Base-by-base conservation (phyloP, 202 grass and related monocot genomes). In the Panicum virgatum region DNA sequence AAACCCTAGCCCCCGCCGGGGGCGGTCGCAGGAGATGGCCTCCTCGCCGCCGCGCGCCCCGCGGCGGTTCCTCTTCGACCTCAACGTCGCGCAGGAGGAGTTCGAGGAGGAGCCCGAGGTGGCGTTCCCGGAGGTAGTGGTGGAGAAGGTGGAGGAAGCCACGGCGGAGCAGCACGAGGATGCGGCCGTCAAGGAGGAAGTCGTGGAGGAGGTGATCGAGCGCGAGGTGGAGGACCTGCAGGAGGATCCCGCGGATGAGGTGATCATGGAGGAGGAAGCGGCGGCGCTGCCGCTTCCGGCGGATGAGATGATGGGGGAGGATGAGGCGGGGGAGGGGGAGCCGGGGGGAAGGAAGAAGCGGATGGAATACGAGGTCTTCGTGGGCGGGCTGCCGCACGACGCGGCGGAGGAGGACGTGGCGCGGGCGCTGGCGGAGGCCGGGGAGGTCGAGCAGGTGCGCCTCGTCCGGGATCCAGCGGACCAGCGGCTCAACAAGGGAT, bases 361-460 rank as follows among this genome's bases (percentile, higher is more conserved):
- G 45, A 80, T 75, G 51, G 82, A 86, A 7, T 79, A 69, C 67
- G 89, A 91, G 82, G 86, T 91, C 1, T 66, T 91, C 38, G 86
- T 88, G 4, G 83, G 80, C n/a, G 86, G 74, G 13, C 52, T 91
- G 18, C 85, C 85, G 0, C 66, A 51, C 8, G 89, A 88, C n/a
- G 86, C 82, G 20, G 37, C 48, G 29, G 86, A 85, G 78, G 86
- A 88, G 15, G 74, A 91, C 37, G 61, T 91, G 44, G 82, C 62
- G 18, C 45, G 39, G 61, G 86, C 72, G 14, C 83, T 91, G 22
- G 12, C 73, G 27, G 82, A 85, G 2, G 82, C 83, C 7, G 86
- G 89, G 22, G 86, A 88, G 9, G 82, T 88, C 14, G 86, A 70
- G 60, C 82, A 91, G 82, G 89, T 91, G 60, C 85, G 89, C 5